Evolutionary conservation across 805 yeast species (phyloP), one percentile per base, ranked within the genome.

Genomic region (Starmerella ratchasimensis): DNA sequence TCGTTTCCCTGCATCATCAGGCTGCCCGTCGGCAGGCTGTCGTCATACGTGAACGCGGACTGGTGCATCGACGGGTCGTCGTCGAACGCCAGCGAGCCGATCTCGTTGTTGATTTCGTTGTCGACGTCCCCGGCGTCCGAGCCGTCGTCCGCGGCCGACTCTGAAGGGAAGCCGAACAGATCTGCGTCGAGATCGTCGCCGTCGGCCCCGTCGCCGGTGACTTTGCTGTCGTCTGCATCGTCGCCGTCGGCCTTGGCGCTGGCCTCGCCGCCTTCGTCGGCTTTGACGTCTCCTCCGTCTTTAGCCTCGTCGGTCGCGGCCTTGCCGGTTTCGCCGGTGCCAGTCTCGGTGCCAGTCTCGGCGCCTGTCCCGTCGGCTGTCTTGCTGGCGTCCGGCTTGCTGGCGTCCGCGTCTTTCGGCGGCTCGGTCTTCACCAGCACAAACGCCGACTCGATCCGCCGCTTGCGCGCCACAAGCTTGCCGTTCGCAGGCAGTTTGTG

Each of bases 381-480:
- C 13, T 11, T n/a, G 5, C 17, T 10, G 8, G 35, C 7, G 5
- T 17, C 23, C 21, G 33, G 33, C 14, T 30, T 6, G n/a, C 14
- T 18, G 18, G 19, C 15, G 5, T 17, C 34, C 34, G 13, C 6
- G 17, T 4, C 15, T 13, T 32, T 32, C 11, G 27, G 27, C 28
- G 16, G 20, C n/a, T 36, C 35, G 6, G 46, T 46, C 28, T 36
- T 35, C 34, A 20, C 18, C 5, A 38, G 24, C 4, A 47, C 38
- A 29, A 43, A 54, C 7, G 50, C 57, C 19, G 43, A 43, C 27
- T 44, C 43, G 18, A 53, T 17, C 10, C 49, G 49, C 46, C 45
- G 44, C 61, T 76, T 82, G 59, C 82, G 83, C 5, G 71, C 59
- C 1, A 72, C 68, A 4, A 45, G 41, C 35, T 47, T 48, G 14